Base-by-base conservation (phyloP, 2,329 filamentous ascomycete genomes). In the Aspergillus fructus region DNA sequence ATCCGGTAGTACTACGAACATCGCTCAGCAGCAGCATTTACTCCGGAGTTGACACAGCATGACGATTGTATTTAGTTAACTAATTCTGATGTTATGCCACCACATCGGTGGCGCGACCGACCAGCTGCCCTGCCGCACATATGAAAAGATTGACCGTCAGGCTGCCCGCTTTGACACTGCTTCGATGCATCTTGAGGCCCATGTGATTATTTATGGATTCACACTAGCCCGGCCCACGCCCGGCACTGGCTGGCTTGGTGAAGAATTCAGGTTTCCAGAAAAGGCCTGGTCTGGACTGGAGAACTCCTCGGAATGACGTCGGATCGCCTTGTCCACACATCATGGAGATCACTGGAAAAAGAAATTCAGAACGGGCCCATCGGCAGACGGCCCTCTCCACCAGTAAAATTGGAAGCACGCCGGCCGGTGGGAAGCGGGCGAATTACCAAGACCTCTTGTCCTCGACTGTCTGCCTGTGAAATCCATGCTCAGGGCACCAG, bases 221-320 rank as follows among this genome's bases (percentile, higher is more conserved):
- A 34, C 24, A 41, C 17, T 54, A 54, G 27, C 53, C 37, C 42
- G 24, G 53, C 37, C 42, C 43, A 49, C 24, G 43, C 37, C 9
- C 34, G 34, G 12, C 34, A 15, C 13, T 13, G 15, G 12, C 34
- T 11, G 34, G 12, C 34, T 37, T 37, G 15, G 30, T 49, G 52
- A 53, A 58, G 49, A 55, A 53, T 53, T 30, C 9, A 11, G 8
- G 9, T 30, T 58, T 46, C 53, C 53, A 15, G n/a, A 55, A 49
- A 21, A 24, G 43, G 45, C 42, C 45, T 52, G 43, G 49, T 37
- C 54, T 54, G 43, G 19, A 37, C 53, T 43, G 41, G 39, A 34
- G 42, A 39, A 8, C 41, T 34, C n/a, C 37, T 48, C 37, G 30
- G 24, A 47, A 52, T 60, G 58, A 60, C 58, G 58, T 60, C 54